These are phyloP conservation scores for Vicia sativa DNA, from an alignment of 306 rosid genomes.

Conservation along the genomic window DNA sequence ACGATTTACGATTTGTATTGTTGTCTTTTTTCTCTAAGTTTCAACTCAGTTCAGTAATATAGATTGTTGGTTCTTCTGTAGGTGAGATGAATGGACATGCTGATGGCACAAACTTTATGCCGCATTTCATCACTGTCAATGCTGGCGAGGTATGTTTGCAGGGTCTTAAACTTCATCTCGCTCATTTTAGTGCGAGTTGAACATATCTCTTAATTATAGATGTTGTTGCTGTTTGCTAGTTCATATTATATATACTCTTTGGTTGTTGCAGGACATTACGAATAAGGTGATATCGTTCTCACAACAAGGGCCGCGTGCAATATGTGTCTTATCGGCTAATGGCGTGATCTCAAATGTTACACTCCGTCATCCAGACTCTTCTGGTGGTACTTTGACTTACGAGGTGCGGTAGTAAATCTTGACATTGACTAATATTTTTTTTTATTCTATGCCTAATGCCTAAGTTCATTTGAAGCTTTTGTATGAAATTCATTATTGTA, in stretches of 20 bases:
- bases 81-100: constrained; percentile 60
- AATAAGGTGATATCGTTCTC: constrained; percentile 72
- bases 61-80: constrained; percentile 38
- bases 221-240: no score
- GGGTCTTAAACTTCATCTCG: constrained; percentile 25
- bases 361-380: constrained; percentile 80
- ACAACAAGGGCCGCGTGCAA: constrained; percentile 86
- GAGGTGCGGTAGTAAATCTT: constrained; percentile 57
- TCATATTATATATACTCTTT: constrained; percentile 14
- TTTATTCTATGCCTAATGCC: not conserved
- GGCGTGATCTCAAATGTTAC: constrained; percentile 78
- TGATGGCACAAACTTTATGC: constrained; percentile 70
- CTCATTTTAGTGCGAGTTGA: not conserved
- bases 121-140: constrained; percentile 73
- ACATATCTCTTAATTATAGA: not conserved
- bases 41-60: constrained; percentile 28
- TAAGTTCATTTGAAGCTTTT: constrained; percentile 1
- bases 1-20: not conserved
- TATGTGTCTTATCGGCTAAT: constrained; percentile 75
- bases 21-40: constrained; percentile 3
- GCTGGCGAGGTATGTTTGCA: constrained; percentile 80
- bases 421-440: constrained; percentile 15
- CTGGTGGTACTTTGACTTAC: constrained; percentile 68
- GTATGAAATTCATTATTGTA: not conserved
- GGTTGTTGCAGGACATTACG: constrained; percentile 66